Base-by-base conservation (phyloP, 2,329 filamentous ascomycete genomes). In the Xylaria sp. region DNA sequence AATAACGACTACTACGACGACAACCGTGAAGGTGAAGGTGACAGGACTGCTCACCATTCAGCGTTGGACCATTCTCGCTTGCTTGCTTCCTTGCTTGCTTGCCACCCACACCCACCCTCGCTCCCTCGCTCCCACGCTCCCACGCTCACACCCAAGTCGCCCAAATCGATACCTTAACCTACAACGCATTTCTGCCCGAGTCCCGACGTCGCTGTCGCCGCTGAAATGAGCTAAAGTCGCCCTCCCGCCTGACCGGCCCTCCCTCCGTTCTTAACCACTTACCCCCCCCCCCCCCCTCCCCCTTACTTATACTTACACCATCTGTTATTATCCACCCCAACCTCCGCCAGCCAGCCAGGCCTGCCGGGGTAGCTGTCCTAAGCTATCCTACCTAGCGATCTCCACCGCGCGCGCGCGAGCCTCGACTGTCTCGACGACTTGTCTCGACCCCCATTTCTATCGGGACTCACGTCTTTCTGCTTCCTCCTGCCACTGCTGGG, bases 161-260 rank as follows among this genome's bases (percentile, higher is more conserved):
- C 66, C 66, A 68, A 68, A 63, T 63, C 68, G 68, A 65, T 68
- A 70, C 68, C 60, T 64, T 60, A 63, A 44, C 54, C 51, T 64
- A 48, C 64, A 65, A 35, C 63, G 66, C 69, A 71, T 69, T 69
- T 64, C 60, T 72, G 62, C 65, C 65, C 66, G 62, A 69, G 64
- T 68, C 66, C 69, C 63, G 54, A 68, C 59, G 62, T 47, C 63
- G 58, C 58, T 60, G 53, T 62, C 65, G 60, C 58, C 66, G 69
- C 66, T 70, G 66, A 69, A 65, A 72, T 72, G 71, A 68, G 67
- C 69, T 72, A 71, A 71, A 67, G 63, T 63, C 48, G 60, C 62
- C 60, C 65, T 65, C 69, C 65, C 64, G 71, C 71, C 69, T 67
- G 66, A 66, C 69, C 64, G 65, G 71, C 69, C 65, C 65, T 65